phyloP scores from a whole-genome alignment of 495 filamentous ascomycete species.

The Penicillium pulvis region DNA sequence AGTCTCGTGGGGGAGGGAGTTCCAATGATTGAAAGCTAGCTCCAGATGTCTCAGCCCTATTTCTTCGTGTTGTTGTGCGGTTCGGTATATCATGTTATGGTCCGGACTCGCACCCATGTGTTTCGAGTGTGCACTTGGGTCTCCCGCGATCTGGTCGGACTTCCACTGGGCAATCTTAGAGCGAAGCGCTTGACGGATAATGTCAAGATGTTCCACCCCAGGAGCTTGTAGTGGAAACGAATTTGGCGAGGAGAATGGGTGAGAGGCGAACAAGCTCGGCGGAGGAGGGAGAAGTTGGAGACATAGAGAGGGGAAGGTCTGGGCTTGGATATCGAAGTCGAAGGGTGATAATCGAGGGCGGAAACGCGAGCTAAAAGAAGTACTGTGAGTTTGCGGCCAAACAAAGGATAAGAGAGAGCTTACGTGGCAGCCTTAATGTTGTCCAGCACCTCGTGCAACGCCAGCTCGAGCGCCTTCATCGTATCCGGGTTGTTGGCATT shows the following conservation, averaged over 20 bases:
- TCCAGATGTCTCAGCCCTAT: constrained; percentile 65
- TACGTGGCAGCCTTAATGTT: constrained; percentile 82
- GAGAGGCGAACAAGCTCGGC: constrained; percentile 70
- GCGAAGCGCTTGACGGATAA: constrained; percentile 64
- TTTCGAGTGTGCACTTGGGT: constrained; percentile 30
- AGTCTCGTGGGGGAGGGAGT: constrained; percentile 53
- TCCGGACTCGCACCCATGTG: constrained; percentile 33
- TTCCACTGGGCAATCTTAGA: constrained; percentile 67
- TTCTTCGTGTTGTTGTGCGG: constrained; percentile 58
- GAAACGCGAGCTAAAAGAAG: constrained; percentile 29
- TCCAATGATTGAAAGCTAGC: constrained; percentile 72
- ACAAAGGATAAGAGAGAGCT: constrained; percentile 26
- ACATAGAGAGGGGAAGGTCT: constrained; percentile 80
- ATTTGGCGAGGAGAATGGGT: constrained; percentile 65
- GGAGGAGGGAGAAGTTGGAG: constrained; percentile 79
- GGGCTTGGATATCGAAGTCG: constrained; percentile 77
- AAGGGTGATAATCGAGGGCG: constrained; percentile 61
- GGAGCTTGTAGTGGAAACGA: constrained; percentile 79
- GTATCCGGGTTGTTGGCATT: constrained; percentile 68
- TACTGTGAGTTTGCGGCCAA: constrained; percentile 2
- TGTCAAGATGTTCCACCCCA: constrained; percentile 66
- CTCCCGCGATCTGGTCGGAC: constrained; percentile 37
- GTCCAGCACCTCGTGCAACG: constrained; percentile 75
- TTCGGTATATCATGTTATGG: constrained; percentile 46
- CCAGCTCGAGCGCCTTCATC: constrained; percentile 77